phyloP scores from a whole-genome alignment of 345 rosid species.

The Eucalyptus pauciflora region DNA sequence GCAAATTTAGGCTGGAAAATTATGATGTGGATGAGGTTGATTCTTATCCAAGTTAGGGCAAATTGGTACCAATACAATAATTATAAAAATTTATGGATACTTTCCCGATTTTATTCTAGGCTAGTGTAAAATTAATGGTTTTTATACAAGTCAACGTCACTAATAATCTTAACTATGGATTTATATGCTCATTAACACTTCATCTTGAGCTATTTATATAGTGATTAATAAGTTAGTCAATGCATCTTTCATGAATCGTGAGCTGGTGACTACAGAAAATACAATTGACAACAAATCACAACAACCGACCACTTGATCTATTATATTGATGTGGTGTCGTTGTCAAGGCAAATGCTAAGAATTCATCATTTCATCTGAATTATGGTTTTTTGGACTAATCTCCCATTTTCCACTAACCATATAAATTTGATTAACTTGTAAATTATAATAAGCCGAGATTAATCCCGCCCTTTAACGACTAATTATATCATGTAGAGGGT shows the following conservation, averaged over 20 bases:
- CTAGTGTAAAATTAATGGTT: not conserved
- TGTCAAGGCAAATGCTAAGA: not conserved
- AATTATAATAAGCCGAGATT: not conserved
- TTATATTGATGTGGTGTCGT: not conserved
- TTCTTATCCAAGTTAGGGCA: rapidly evolving
- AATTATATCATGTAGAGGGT: not conserved
- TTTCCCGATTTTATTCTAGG: not conserved
- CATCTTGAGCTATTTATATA: not conserved
- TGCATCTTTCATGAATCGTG: not conserved
- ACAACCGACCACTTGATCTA: not conserved
- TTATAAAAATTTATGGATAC: rapidly evolving
- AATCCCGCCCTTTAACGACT: not conserved
- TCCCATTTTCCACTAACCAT: not conserved
- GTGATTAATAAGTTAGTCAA: not conserved
- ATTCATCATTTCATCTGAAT: not conserved
- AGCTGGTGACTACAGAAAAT: not conserved
- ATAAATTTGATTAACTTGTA: not conserved
- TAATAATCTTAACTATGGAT: not conserved
- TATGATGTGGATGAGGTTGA: not conserved
- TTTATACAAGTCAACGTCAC: not conserved
- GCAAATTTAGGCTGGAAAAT: not conserved
- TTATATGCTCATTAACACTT: not conserved
- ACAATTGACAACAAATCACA: not conserved
- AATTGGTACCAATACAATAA: too few species aligned
- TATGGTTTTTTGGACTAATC: not conserved